Conservation (phyloP, 352 stramenopile species). For the Globisporangium cylindrosporum region DNA sequence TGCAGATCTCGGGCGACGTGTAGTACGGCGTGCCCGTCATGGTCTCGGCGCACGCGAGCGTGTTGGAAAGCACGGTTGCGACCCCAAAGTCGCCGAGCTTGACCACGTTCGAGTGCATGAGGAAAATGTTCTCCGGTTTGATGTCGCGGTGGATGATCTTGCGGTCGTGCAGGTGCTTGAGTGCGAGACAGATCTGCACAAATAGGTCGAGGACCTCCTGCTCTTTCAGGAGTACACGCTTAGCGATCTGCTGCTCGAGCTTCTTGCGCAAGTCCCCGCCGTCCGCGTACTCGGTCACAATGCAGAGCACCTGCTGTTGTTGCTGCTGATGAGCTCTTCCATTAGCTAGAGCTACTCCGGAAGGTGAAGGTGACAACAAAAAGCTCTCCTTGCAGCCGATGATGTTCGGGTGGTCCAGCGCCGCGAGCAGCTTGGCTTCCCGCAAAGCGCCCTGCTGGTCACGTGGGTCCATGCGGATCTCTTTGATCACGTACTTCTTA, state of each 20-base stretch:
- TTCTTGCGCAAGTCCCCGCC: slow-evolving; percentile 66
- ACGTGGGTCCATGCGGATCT: slow-evolving; percentile 67
- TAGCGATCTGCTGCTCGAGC: slow-evolving; percentile 31
- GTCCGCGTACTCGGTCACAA: slow-evolving; percentile 84
- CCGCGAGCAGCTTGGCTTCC: slow-evolving; percentile 65
- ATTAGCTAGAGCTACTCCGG: background rate
- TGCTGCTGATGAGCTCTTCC: slow-evolving; percentile 3
- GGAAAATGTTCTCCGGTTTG: slow-evolving; percentile 88
- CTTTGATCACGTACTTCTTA: slow-evolving; percentile 70
- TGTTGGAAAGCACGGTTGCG: slow-evolving; percentile 70
- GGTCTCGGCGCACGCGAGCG: slow-evolving; percentile 68
- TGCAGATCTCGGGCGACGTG: slow-evolving; percentile 92
- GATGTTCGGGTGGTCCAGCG: slow-evolving; percentile 83
- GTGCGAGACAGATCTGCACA: slow-evolving; percentile 66
- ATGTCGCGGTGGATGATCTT: slow-evolving; percentile 93
- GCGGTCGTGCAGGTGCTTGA: slow-evolving; percentile 91
- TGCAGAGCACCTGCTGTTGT: slow-evolving; percentile 52
- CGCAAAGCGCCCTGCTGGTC: slow-evolving; percentile 54
- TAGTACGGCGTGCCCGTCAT: slow-evolving; percentile 88
- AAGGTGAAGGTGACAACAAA: slow-evolving; percentile 23
- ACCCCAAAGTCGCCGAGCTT: slow-evolving; percentile 85
- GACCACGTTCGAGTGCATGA: slow-evolving; percentile 57
- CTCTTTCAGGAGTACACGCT: slow-evolving; percentile 27
- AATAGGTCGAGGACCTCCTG: slow-evolving; percentile 54
- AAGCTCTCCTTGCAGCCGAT: slow-evolving; percentile 82